phyloP scores from a whole-genome alignment of 768 basidiomycete genomes.

The Mrakia hoshinonis region DNA sequence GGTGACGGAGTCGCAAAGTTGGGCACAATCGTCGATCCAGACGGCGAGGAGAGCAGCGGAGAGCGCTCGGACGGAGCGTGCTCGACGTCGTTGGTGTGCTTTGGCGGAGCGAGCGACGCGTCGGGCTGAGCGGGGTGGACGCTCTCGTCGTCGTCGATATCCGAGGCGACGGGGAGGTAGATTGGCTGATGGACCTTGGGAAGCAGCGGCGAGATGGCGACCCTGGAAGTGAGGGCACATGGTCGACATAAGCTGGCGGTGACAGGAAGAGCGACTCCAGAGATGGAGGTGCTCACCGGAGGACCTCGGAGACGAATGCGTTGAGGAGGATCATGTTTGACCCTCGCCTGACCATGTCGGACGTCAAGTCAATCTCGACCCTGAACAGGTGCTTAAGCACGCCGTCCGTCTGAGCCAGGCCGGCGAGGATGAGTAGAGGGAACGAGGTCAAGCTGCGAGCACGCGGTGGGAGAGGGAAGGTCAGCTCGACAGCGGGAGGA shows the following conservation, averaged over 20 bases:
- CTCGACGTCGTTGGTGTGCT: background rate
- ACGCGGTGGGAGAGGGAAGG: background rate
- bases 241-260: background rate
- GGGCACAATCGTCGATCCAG: background rate
- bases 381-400: conserved; percentile 17
- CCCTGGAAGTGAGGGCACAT: background rate
- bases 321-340: conserved; percentile 23
- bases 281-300: background rate
- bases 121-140: background rate
- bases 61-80: conserved; percentile 5
- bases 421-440: conserved; percentile 25
- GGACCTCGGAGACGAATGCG: conserved; percentile 17
- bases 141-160: conserved; percentile 1
- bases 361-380: conserved; percentile 14
- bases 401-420: conserved; percentile 4
- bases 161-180: conserved; percentile 11
- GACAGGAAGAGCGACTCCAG: background rate
- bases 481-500: background rate
- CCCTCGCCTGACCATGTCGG: conserved; percentile 11
- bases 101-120: background rate
- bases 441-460: conserved; percentile 20
- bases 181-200: conserved; percentile 1
- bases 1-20: background rate
- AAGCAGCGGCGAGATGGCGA: conserved; percentile 1
- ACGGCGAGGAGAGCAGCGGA: conserved; percentile 8